Conservation (phyloP, 441 rosid genomes). For the Populus hybrid region DNA sequence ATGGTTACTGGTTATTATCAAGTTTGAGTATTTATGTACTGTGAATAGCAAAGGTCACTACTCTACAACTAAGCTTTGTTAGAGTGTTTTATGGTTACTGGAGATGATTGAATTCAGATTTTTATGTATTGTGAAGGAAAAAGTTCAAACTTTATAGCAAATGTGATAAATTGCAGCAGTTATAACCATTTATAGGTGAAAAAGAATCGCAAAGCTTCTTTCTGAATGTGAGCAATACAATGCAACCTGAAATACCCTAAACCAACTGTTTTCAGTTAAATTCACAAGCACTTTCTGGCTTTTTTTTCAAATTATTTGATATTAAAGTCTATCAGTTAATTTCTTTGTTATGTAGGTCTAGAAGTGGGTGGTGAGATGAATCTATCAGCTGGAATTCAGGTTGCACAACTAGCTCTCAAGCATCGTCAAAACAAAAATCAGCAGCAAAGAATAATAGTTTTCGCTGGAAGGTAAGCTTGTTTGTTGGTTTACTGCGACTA, state of each 20-base stretch:
- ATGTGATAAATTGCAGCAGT: neutral
- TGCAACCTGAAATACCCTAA: neutral
- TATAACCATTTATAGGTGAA: neutral
- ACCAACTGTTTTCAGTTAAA: neutral
- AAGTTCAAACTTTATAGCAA: neutral
- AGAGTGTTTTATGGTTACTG: neutral
- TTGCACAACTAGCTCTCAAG: conserved; percentile 94
- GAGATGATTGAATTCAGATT: neutral
- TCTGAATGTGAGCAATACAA: neutral
- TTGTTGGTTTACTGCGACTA: conserved; percentile 1
- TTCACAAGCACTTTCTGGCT: neutral
- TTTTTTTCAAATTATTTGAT: neutral
- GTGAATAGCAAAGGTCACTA: neutral
- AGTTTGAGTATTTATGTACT: neutral
- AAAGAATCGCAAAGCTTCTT: neutral
- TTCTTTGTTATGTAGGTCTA: conserved; percentile 41
- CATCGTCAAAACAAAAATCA: conserved; percentile 97
- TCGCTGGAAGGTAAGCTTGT: conserved; percentile 76
- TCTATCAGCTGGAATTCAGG: conserved; percentile 72
- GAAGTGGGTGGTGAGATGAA: conserved; percentile 94
- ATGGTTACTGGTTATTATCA: neutral
- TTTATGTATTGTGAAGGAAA: neutral
- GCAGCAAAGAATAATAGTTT: conserved; percentile 85
- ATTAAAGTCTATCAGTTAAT: no score
- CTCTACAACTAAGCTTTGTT: neutral